Evolutionary conservation across 495 filamentous ascomycete species (phyloP).

Genomic region (Penicillium pulvis): DNA sequence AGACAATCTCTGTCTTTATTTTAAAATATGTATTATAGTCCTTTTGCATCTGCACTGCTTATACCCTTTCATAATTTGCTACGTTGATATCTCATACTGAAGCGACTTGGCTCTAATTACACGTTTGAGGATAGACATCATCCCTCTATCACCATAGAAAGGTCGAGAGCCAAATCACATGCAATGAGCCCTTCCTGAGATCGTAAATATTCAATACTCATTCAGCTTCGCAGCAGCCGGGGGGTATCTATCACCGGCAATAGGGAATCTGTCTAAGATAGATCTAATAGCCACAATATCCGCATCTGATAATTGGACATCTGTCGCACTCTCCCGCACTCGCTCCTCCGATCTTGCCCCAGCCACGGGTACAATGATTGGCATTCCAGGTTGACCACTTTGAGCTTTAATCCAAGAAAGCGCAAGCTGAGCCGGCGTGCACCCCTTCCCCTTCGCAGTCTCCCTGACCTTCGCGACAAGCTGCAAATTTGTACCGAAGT

Average conservation of each 20-base stretch:
- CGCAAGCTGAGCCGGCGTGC: slow-evolving; percentile 69
- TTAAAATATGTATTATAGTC: not conserved
- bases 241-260: slow-evolving; percentile 3
- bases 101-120: too few species aligned
- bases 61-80: too few species aligned
- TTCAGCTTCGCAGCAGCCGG: slow-evolving; percentile 4
- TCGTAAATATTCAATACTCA: not conserved
- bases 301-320: slow-evolving; percentile 25
- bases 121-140: too few species aligned
- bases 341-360: slow-evolving; percentile 57
- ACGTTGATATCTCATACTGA: too few species aligned
- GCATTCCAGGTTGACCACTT: slow-evolving; percentile 50
- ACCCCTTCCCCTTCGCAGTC: slow-evolving; percentile 64
- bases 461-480: slow-evolving; percentile 62
- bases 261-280: slow-evolving; percentile 10
- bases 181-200: too few species aligned
- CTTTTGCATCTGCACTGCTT: not conserved
- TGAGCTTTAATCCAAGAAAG: slow-evolving; percentile 63
- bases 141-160: too few species aligned
- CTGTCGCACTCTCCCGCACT: slow-evolving; percentile 51
- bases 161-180: too few species aligned
- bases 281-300: slow-evolving; percentile 1
- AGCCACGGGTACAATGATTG: slow-evolving; percentile 70
- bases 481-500: slow-evolving; percentile 66
- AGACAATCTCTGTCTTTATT: not conserved